Conservation (phyloP, 169 alveolate genomes). For the Plasmodium cynomolgi region DNA sequence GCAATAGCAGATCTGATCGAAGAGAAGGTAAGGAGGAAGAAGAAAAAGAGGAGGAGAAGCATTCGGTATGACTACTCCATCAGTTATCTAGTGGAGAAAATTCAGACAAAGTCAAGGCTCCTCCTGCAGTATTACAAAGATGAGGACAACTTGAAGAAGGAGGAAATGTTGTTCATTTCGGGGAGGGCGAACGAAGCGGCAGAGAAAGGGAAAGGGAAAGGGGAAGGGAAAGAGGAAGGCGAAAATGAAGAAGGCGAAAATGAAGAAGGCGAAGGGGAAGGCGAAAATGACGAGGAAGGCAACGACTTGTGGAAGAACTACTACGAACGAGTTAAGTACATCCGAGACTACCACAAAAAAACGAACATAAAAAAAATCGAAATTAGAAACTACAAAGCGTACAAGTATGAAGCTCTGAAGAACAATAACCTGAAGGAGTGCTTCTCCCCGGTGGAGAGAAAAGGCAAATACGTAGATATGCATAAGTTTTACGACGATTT, state of each 20-base stretch:
- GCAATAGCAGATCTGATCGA: constrained; percentile 74
- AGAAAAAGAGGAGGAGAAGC: constrained; percentile 26
- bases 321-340: constrained; percentile 80
- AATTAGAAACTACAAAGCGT: constrained; percentile 61
- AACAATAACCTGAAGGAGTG: constrained; percentile 76
- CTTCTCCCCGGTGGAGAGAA: constrained; percentile 86
- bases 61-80: constrained; percentile 71
- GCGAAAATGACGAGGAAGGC: constrained; percentile 24
- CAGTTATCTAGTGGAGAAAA: constrained; percentile 44
- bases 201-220: not conserved
- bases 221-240: not conserved
- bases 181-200: constrained; percentile 73
- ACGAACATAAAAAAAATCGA: constrained; percentile 74
- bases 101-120: constrained; percentile 72
- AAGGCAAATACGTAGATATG: constrained; percentile 84
- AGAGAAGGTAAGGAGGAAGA: constrained; percentile 62
- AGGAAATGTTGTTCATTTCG: constrained; percentile 69
- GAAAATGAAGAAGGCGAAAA: constrained; percentile 42
- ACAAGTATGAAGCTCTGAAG: constrained; percentile 78
- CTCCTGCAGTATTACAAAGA: constrained; percentile 60
- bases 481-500: constrained; percentile 80
- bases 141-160: constrained; percentile 69
- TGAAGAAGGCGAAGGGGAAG: constrained; percentile 58
- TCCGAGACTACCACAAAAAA: constrained; percentile 80
- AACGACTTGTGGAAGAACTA: constrained; percentile 84